Base-by-base conservation (phyloP, 176 grass and related monocot species). In the Lolium multiflorum region DNA sequence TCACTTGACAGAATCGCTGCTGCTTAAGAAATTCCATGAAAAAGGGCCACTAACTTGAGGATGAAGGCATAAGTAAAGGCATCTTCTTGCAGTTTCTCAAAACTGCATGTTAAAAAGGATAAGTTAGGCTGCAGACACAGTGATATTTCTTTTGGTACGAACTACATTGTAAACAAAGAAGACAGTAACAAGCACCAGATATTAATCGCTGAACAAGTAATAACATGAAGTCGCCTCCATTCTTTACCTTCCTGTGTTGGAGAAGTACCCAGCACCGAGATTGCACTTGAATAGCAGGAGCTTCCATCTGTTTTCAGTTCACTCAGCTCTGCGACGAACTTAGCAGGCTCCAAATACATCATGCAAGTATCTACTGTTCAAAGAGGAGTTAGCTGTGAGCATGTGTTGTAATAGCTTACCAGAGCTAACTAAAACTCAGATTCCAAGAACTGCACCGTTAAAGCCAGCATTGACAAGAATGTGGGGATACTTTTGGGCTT, bases 81-180 rank as follows among this genome's bases (percentile, higher is more conserved):
- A 52, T 90, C 86, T 78, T 94, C 94, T 76, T 88, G 80, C 35
- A 97, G 54, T 26, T 88, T 97, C 77, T 94, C 91, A 84, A 97
- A 97, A 47, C 92, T 94, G 87, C 83, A 86, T 52, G 4, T 52
- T 5, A 71, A 11, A 20, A 47, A 59, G 39, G 13, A 44, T 12
- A 12, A 12, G 9, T 54, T 2, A 54, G 20, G 20, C 31, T 22
- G 2, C 3, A 44, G 61, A 56, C 14, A 46, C 14, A 12, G 54
- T 47, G 49, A 14, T 51, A 11, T 31, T 31, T 31, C 10, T 37
- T 63, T 50, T 35, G 37, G 24, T 65, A 28, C 22, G 0, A 5
- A 7, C 22, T 0, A 1, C 11, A 26, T 63, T 2, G 4, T 14
- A 63, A 2, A 24, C 60, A 0, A 26, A 25, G 22, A 63, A 28